Percentiles rank a stretch among this genome's conserved stretches.
Evolutionary conservation across 2,329 filamentous ascomycete species (phyloP).

Genomic region (Colletotrichum cuscutae): DNA sequence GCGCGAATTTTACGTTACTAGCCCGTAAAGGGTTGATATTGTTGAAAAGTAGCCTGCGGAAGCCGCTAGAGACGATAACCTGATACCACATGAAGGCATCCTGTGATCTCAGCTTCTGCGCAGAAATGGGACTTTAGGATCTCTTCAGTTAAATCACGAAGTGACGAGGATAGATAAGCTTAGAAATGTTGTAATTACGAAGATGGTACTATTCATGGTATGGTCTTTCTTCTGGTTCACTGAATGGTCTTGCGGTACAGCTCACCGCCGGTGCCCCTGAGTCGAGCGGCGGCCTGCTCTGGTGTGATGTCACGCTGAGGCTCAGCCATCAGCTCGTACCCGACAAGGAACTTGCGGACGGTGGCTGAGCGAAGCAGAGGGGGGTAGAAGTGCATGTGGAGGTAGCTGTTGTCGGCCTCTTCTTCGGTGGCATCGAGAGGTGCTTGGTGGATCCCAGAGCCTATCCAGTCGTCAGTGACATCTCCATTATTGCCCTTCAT

Average conservation of each 20-base stretch:
- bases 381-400: constrained; percentile 98
- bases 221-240: constrained; percentile 7
- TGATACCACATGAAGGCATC: background rate
- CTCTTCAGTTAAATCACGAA: background rate
- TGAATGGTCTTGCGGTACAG: constrained; percentile 79
- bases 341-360: constrained; percentile 95
- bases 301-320: constrained; percentile 98
- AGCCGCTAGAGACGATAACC: background rate
- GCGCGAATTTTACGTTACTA: constrained; percentile 74
- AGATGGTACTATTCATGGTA: background rate
- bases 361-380: constrained; percentile 92
- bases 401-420: constrained; percentile 87
- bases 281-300: constrained; percentile 86
- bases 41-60: background rate
- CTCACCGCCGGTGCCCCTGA: constrained; percentile 81
- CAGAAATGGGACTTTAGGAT: background rate
- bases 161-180: background rate
- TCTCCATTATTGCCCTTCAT: background rate
- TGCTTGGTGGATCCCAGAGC: constrained; percentile 95
- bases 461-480: constrained; percentile 48
- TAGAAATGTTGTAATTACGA: background rate
- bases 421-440: constrained; percentile 84
- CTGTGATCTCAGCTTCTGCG: background rate
- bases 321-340: constrained; percentile 96
- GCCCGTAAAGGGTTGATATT: background rate